phyloP scores from a whole-genome alignment of 192 early-diverging fungal species.

The Rhizophlyctis rosea region DNA sequence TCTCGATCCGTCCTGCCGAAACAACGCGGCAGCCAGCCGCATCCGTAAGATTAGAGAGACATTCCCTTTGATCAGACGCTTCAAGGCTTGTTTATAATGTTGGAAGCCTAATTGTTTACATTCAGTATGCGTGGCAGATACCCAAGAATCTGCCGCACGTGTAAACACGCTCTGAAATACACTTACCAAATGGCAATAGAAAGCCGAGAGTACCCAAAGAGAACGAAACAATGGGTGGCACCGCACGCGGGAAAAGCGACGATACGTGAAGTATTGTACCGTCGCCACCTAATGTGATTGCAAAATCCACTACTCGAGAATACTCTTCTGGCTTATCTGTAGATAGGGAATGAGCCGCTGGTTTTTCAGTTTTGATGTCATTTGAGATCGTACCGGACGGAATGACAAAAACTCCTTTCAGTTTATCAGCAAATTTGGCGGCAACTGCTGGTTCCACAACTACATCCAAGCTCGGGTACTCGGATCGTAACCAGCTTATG shows the following conservation, averaged over 20 bases:
- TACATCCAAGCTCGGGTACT: slow-evolving; percentile 51
- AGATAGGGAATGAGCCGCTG: background rate
- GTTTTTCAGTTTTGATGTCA: no score
- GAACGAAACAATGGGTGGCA: slow-evolving; percentile 89
- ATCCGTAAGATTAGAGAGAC: slow-evolving; percentile 73
- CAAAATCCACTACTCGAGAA: slow-evolving; percentile 65
- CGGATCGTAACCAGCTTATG: slow-evolving; percentile 59
- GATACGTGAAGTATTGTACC: slow-evolving; percentile 88
- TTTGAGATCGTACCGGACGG: no score
- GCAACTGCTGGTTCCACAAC: slow-evolving; percentile 9
- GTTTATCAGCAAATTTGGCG: background rate
- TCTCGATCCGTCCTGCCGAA: background rate
- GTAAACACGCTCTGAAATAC: no score
- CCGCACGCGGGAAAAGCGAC: slow-evolving; percentile 68
- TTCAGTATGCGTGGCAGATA: no score
- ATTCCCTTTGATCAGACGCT: slow-evolving; percentile 59
- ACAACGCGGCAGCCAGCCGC: slow-evolving; percentile 56
- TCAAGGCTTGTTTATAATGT: slow-evolving; percentile 58
- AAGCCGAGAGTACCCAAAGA: slow-evolving; percentile 91
- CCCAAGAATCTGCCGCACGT: no score
- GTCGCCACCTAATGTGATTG: slow-evolving; percentile 90
- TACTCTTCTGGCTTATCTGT: background rate
- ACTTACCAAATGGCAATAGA: slow-evolving; percentile 72
- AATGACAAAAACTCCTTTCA: background rate
- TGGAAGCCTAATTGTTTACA: no score